Evolutionary conservation across 371 early-diverging fungal species (phyloP).

Genomic region (Apophysomyces elegans): DNA sequence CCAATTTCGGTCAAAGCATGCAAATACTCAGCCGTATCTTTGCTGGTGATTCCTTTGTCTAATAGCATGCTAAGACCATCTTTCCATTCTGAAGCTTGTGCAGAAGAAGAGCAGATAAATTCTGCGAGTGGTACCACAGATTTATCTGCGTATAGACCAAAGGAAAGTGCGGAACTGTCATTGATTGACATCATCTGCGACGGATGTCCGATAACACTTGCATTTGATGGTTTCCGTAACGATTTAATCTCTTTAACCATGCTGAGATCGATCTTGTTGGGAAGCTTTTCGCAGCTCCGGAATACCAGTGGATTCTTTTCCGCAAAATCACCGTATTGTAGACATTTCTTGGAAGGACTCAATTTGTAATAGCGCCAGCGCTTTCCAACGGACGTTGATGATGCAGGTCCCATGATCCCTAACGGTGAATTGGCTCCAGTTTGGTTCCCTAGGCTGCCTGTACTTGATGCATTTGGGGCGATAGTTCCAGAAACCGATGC

Average conservation of each 20-base stretch:
- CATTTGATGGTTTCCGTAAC: constrained; percentile 30
- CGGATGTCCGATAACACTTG: constrained; percentile 12
- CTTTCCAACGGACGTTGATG: constrained; percentile 21
- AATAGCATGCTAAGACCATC: constrained; percentile 80
- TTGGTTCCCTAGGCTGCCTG: neutral
- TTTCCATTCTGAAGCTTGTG: constrained; percentile 77
- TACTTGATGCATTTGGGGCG: neutral
- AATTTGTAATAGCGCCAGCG: constrained; percentile 70
- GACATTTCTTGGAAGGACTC: constrained; percentile 58
- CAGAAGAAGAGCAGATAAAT: constrained; percentile 56
- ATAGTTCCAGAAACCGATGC: neutral
- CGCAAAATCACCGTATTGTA: constrained; percentile 75
- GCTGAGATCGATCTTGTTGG: constrained; percentile 61
- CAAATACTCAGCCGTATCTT: constrained; percentile 68
- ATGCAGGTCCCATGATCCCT: constrained; percentile 14
- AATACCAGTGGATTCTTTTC: constrained; percentile 45
- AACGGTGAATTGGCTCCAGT: constrained; percentile 13
- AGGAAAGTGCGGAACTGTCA: constrained; percentile 22
- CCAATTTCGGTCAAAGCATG: constrained; percentile 70
- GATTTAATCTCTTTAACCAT: constrained; percentile 59
- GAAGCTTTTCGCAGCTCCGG: constrained; percentile 33
- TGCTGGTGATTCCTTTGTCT: constrained; percentile 65
- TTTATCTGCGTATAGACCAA: constrained; percentile 55
- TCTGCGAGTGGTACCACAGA: constrained; percentile 53
- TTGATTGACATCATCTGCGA: constrained; percentile 4